phyloP scores from a whole-genome alignment of 2,329 filamentous ascomycete species.

The Purpureocillium takamizusanense region DNA sequence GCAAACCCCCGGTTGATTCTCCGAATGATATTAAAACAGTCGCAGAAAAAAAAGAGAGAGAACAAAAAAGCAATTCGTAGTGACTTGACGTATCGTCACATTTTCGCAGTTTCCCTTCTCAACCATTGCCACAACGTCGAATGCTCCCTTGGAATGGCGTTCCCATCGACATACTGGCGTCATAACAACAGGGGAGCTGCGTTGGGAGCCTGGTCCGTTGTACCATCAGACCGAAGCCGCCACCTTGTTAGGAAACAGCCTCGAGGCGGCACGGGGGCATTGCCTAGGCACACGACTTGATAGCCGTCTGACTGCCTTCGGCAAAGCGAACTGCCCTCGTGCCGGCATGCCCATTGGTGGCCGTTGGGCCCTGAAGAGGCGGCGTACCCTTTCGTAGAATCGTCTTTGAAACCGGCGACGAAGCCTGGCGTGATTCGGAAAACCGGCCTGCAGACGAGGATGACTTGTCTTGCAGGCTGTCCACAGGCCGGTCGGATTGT shows the following conservation, averaged over 20 bases:
- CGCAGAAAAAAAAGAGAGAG: neutral
- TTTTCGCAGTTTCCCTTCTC: slow-evolving; percentile 14
- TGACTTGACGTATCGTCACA: slow-evolving; percentile 22
- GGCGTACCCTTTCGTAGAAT: slow-evolving; percentile 34
- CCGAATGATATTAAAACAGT: neutral
- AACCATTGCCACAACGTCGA: neutral
- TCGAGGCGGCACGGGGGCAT: slow-evolving; percentile 2
- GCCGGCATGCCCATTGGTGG: slow-evolving; percentile 26
- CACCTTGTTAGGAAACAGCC: neutral
- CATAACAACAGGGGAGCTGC: too few relatives aligned
- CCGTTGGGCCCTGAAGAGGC: slow-evolving; percentile 17
- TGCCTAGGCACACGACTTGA: slow-evolving; percentile 29
- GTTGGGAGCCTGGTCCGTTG: too few relatives aligned
- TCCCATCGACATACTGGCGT: too few relatives aligned
- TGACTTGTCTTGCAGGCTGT: slow-evolving; percentile 34
- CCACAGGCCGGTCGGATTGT: slow-evolving; percentile 66
- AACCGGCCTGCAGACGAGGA: slow-evolving; percentile 54
- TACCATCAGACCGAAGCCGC: too few relatives aligned
- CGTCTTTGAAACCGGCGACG: slow-evolving; percentile 31
- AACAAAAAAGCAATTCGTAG: slow-evolving; percentile 16
- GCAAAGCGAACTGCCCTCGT: slow-evolving; percentile 31
- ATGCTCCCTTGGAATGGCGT: slow-evolving; percentile 4
- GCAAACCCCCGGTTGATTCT: slow-evolving; percentile 8
- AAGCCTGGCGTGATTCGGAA: slow-evolving; percentile 33
- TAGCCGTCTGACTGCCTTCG: slow-evolving; percentile 26